phyloP scores from a whole-genome alignment of 1,139 yeast species.

The Groenewaldozyma sp. region DNA sequence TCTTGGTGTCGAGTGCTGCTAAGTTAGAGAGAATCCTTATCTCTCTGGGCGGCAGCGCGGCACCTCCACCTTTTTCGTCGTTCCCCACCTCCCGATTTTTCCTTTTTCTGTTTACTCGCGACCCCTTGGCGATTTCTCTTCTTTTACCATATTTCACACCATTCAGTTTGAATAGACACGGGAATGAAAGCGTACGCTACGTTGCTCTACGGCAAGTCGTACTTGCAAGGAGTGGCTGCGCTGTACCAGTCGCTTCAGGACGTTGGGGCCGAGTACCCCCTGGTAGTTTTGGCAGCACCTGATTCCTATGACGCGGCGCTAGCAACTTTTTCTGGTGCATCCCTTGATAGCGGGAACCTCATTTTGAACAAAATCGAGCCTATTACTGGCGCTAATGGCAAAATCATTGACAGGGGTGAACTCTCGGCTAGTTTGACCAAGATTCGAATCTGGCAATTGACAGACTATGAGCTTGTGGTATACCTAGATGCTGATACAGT shows the following conservation, averaged over 20 bases:
- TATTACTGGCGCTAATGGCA: constrained; percentile 23
- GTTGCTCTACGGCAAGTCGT: constrained; percentile 52
- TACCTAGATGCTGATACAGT: constrained; percentile 80
- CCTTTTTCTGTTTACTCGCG: too few species aligned
- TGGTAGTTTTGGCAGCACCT: constrained; percentile 30
- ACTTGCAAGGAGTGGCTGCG: constrained; percentile 70
- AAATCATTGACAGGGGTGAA: constrained; percentile 61
- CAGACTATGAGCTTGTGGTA: constrained; percentile 42
- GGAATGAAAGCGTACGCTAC: constrained; percentile 60
- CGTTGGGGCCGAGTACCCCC: constrained; percentile 14
- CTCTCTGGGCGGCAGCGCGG: too few species aligned
- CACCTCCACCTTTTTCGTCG: too few species aligned
- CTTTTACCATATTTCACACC: too few species aligned
- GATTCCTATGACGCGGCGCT: constrained; percentile 21
- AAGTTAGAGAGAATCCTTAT: too few species aligned
- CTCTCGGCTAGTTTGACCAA: constrained; percentile 64
- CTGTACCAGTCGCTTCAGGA: constrained; percentile 39
- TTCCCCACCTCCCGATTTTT: too few species aligned
- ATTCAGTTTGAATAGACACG: too few species aligned
- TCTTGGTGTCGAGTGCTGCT: too few species aligned
- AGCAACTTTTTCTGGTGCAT: constrained; percentile 13
- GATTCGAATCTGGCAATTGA: constrained; percentile 62
- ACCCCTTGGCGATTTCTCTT: too few species aligned
- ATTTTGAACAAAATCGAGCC: constrained; percentile 25
- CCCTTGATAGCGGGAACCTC: constrained; percentile 21